Evolutionary conservation across 495 filamentous ascomycete genomes (phyloP), one percentile per base, ranked within the genome.

Genomic region (Penicillium crystallinum): DNA sequence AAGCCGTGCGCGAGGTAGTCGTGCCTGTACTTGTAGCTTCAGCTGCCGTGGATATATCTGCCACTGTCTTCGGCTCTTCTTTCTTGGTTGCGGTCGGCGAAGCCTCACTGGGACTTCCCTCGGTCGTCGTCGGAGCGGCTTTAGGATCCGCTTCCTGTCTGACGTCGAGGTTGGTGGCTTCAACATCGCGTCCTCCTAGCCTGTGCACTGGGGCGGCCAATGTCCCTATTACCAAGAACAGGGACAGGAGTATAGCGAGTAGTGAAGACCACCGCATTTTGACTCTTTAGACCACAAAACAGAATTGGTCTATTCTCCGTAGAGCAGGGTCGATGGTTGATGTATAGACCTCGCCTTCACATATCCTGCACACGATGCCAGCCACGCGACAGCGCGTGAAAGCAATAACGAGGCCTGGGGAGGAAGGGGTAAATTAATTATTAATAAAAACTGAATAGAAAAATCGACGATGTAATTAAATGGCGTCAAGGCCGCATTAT

Each of bases 211-310:
- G 63, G 1, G 63, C 63, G 17, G 60, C 57, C 18, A 61, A 30
- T 46, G 46, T 14, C 48, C 53, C 49, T 25, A 49, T 45, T 14
- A 52, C 48, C 7, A 50, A 22, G 11, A 53, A 42, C 11, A 53
- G 36, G 34, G 52, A 53, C 3, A 57, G 18, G 19, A 59, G 4
- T 6, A 58, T 43, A 1, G 48, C 35, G 19, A 55, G 17, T 2
- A 58, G 27, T 19, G 52, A 39, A 25, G 37, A 44, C 52, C 61
- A 64, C 55, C 57, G 57, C 63, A 66, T 66, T 6, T 41, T 61
- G 53, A 15, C 3, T 11, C 17, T 50, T 0, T 2, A 9, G 8
- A 2, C 8, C 5, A 31, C 29, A 29, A 17, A 6, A 41, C 12
- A 25, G 11, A 41, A 29, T 14, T 33, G 46, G 21, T 41, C 38